These are phyloP conservation scores for Suillus tomentosus DNA, from an alignment of 768 basidiomycete species.

Conservation along the genomic window DNA sequence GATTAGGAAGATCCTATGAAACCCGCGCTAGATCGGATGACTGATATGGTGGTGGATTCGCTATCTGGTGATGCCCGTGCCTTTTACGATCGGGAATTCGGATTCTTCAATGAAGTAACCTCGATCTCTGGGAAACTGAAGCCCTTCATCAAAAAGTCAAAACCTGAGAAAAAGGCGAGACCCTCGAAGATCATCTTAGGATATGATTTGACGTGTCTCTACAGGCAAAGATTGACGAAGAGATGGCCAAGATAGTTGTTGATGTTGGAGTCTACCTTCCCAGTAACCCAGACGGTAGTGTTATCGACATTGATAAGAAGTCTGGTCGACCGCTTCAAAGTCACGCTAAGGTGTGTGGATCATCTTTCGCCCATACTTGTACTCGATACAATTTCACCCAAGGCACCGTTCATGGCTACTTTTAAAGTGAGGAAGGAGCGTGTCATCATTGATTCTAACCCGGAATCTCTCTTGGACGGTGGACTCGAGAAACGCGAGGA, in stretches of 20 bases:
- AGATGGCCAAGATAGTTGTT: constrained; percentile 94
- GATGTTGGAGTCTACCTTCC: constrained; percentile 97
- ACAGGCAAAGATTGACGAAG: constrained; percentile 98
- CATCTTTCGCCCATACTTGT: neutral
- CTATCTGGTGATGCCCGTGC: constrained; percentile 85
- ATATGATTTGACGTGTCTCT: constrained; percentile 8
- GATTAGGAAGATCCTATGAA: constrained; percentile 92
- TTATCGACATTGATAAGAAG: constrained; percentile 96
- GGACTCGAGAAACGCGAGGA: constrained; percentile 56
- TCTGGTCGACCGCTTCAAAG: constrained; percentile 95
- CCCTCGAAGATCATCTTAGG: neutral
- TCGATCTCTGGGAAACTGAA: constrained; percentile 98
- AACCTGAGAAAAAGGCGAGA: constrained; percentile 91
- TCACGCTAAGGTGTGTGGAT: constrained; percentile 81
- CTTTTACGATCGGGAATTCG: constrained; percentile 95
- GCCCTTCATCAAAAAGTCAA: constrained; percentile 92
- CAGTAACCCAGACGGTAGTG: constrained; percentile 94
- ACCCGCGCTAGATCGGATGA: constrained; percentile 89
- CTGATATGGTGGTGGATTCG: constrained; percentile 72
- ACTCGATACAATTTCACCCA: constrained; percentile 11
- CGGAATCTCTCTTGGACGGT: constrained; percentile 73
- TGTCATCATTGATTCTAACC: constrained; percentile 64
- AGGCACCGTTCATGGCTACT: constrained; percentile 99
- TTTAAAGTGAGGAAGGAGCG: constrained; percentile 96
- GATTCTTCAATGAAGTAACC: constrained; percentile 94